phyloP scores from a whole-genome alignment of 1,284 basidiomycete species.

The Taiwanofungus camphoratus region DNA sequence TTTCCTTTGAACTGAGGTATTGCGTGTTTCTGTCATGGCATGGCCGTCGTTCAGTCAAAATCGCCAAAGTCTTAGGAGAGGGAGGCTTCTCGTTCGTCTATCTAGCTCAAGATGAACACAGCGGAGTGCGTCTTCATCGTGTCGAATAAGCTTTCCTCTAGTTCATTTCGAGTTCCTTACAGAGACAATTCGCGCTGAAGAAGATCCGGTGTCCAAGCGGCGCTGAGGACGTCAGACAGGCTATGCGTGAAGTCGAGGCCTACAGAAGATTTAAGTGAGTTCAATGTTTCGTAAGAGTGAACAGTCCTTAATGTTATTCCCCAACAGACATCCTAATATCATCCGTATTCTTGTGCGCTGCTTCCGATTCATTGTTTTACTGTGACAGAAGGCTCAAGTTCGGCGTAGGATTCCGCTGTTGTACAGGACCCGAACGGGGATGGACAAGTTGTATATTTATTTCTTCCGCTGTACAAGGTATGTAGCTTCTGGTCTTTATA shows the following conservation, averaged over 20 bases:
- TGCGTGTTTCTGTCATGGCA: neutral
- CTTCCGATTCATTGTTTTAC: neutral
- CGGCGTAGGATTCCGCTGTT: constrained; percentile 79
- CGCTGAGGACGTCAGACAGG: constrained; percentile 75
- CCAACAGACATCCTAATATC: constrained; percentile 76
- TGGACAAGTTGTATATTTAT: constrained; percentile 92
- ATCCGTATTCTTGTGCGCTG: constrained; percentile 65
- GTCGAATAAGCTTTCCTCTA: too few relatives aligned
- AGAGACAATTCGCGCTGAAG: constrained; percentile 90
- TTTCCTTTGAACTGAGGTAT: neutral
- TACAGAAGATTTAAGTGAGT: constrained; percentile 86
- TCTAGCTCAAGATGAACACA: constrained; percentile 81
- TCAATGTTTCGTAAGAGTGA: neutral
- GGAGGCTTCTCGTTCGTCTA: constrained; percentile 96
- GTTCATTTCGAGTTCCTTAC: too few relatives aligned
- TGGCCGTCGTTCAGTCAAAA: constrained; percentile 53
- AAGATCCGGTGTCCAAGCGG: constrained; percentile 87
- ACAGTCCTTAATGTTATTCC: neutral
- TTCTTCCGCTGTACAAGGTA: constrained; percentile 85
- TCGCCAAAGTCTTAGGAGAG: constrained; percentile 87
- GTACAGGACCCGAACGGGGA: constrained; percentile 91
- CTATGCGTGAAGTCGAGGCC: constrained; percentile 88
- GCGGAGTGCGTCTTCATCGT: constrained; percentile 46
- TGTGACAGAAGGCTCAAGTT: constrained; percentile 7
- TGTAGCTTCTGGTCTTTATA: constrained; percentile 9